phyloP scores from a whole-genome alignment of 192 early-diverging fungal genomes.

The Helicostylum pulchrum region DNA sequence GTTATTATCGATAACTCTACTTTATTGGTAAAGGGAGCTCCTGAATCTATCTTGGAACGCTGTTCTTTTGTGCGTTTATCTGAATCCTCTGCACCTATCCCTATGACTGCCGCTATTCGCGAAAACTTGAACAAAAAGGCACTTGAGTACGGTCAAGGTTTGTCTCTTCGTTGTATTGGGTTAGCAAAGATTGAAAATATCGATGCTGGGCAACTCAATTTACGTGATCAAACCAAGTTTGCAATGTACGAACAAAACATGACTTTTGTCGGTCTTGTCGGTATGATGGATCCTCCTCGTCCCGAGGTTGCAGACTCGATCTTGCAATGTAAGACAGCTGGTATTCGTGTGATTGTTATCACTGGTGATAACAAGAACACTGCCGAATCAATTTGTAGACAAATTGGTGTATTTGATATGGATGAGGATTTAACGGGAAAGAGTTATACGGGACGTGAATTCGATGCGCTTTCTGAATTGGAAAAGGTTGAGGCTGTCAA shows the following conservation, averaged over 20 bases:
- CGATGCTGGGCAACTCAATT: conserved; percentile 37
- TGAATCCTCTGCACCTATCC: conserved; percentile 44
- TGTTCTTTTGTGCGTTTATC: conserved; percentile 64
- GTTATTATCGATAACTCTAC: conserved; percentile 62
- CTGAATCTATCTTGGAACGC: conserved; percentile 87
- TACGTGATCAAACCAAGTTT: conserved; percentile 67
- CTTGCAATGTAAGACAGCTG: conserved; percentile 83
- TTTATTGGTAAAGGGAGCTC: conserved; percentile 94
- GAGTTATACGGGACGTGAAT: conserved; percentile 91
- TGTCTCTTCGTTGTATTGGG: conserved; percentile 86
- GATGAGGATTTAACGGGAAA: conserved; percentile 64
- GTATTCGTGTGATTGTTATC: conserved; percentile 97
- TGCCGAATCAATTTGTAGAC: conserved; percentile 91
- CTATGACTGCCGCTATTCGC: conserved; percentile 64
- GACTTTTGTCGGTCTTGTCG: conserved; percentile 93
- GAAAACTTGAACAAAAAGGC: conserved; percentile 63
- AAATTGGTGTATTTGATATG: conserved; percentile 87
- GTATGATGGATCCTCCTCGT: conserved; percentile 97
- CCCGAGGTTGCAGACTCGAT: conserved; percentile 86
- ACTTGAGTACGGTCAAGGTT: conserved; percentile 64
- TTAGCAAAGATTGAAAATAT: conserved; percentile 84
- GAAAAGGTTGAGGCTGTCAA: conserved; percentile 74
- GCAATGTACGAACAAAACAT: conserved; percentile 74
- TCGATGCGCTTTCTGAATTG: conserved; percentile 74
- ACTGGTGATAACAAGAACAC: conserved; percentile 98